Percentiles rank a stretch among this genome's conserved stretches.
Conservation (phyloP, 257 asterid species). For the Eustoma russellianum region DNA sequence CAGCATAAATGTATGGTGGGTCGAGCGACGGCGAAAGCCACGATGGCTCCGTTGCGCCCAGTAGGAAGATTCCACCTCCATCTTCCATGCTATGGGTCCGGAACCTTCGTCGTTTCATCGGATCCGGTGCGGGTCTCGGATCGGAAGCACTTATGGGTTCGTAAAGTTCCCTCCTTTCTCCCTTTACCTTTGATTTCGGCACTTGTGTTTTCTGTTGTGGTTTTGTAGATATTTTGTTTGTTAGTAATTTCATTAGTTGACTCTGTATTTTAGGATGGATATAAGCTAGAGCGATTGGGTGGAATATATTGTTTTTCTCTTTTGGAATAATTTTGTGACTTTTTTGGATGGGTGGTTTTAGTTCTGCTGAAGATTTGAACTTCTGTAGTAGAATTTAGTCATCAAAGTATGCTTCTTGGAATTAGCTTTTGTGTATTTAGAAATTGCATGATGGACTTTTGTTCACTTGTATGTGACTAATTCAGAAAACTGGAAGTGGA, state of each 20-base stretch:
- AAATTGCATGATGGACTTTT: too few relatives aligned
- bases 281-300: too few relatives aligned
- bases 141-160: slow-evolving; percentile 98
- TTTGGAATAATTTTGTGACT: not conserved
- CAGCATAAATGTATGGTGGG: slow-evolving; percentile 51
- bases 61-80: slow-evolving; percentile 72
- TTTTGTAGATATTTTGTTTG: not conserved
- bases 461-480: too few relatives aligned
- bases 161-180: slow-evolving; percentile 7
- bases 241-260: too few relatives aligned
- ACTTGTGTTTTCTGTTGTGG: not conserved
- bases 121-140: slow-evolving; percentile 98
- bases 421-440: too few relatives aligned
- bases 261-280: not conserved
- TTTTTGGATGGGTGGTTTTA: not conserved
- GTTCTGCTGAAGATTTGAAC: not conserved
- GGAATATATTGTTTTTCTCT: not conserved
- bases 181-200: not conserved
- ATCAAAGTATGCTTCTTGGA: too few relatives aligned
- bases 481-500: too few relatives aligned
- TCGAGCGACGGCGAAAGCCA: slow-evolving; percentile 74
- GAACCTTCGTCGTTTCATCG: slow-evolving; percentile 90
- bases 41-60: slow-evolving; percentile 32
- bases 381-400: too few relatives aligned
- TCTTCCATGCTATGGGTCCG: slow-evolving; percentile 99